Percentiles rank a stretch among this genome's conserved stretches.
Conservation (phyloP, 768 basidiomycete species). For the Auricularia heimuer region DNA sequence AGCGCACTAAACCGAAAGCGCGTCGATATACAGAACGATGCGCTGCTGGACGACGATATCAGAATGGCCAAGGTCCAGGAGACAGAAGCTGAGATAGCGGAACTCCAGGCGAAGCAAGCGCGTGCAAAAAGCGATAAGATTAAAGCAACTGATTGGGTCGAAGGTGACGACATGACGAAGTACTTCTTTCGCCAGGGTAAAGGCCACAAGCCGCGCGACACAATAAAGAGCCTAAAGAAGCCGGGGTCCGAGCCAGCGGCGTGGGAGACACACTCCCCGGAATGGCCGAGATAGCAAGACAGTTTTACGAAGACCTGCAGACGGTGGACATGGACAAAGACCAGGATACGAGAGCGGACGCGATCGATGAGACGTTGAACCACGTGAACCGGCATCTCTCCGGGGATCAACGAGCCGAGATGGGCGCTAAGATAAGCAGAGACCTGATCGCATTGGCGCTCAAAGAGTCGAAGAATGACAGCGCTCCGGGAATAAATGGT, state of each 20-base stretch:
- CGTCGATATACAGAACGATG: background rate
- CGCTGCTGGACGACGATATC: background rate
- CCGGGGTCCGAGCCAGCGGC: background rate
- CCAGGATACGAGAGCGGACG: too few relatives aligned
- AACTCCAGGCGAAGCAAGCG: background rate
- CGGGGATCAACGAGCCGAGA: background rate
- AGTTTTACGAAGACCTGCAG: too few relatives aligned
- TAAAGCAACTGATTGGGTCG: background rate
- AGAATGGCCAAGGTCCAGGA: background rate
- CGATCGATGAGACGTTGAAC: too few relatives aligned
- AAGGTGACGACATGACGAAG: background rate
- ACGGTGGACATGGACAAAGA: too few relatives aligned
- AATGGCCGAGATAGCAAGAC: background rate
- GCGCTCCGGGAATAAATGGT: background rate
- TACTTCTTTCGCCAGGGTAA: background rate
- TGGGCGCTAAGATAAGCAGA: background rate
- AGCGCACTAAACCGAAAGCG: background rate
- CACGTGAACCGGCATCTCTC: background rate
- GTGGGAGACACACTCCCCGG: background rate
- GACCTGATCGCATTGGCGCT: background rate
- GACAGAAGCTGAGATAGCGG: background rate
- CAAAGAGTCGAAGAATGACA: background rate
- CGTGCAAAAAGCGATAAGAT: background rate
- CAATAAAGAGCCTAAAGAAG: background rate
- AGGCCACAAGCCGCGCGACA: background rate